Evolutionary conservation across 83 land plant genomes (phyloP), one percentile per base, ranked within the genome.

Genomic region (Diphasiastrum complanatum): DNA sequence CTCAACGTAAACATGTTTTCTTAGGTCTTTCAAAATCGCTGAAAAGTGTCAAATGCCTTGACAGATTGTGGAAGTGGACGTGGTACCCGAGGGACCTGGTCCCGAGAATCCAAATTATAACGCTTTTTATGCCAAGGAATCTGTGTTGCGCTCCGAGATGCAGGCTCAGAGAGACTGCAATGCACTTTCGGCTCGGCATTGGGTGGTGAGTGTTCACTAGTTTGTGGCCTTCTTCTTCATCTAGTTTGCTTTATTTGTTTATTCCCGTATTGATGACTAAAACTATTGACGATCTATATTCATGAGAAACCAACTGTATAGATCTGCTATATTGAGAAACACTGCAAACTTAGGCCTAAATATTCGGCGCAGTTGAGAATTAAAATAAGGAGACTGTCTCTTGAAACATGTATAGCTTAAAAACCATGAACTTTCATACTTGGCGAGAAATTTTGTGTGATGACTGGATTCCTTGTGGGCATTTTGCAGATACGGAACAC

Each of bases 141-240:
- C 78, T 24, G 60, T 93, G 26, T 81, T 93, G 14, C 75, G 61
- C 25, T 74, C 83, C 40, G 96, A 93, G 61, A 11, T 73, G 60
- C 63, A 89, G 66, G 99, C 99, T 47, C 90, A 84, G 87, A 82
- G 96, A 62, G 99, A 93, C 67, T 89, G 96, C 76, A 75, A 84
- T 67, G 83, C 96, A 30, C 61, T 77, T 30, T 49, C 85, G 52
- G 96, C 96, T 31, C 86, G 99, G 5, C 96, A 89, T 59, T 93
- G 99, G 99, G 83, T 93, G 70, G 99, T 93, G 70, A 78, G 86
- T 20, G 12, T 31, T 33, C 43, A 22, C 40, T 57, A 37, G 31
- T 32, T 5, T 26, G 6, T 38, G 3, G 22, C 18, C 29, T 8
- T n/a, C 16, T 6, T 48, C 5, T 5, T 18, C 51, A 6, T 18